phyloP scores from a whole-genome alignment of 345 rosid species.

The Luvunga scandens region DNA sequence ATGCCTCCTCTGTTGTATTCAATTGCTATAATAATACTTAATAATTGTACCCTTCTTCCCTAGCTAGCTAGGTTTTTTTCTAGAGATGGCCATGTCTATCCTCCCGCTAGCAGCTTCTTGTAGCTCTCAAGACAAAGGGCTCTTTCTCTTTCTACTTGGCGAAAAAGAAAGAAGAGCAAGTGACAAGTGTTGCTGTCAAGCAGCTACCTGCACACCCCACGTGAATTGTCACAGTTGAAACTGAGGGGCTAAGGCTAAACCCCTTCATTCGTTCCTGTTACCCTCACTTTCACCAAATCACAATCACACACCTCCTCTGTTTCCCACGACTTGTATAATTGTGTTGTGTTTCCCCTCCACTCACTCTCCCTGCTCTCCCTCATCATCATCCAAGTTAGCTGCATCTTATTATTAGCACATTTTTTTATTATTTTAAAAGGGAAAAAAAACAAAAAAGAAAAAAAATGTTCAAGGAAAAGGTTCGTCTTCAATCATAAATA shows the following conservation, averaged over 20 bases:
- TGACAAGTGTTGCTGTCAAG: conserved; percentile 34
- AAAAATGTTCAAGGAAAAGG: neutral
- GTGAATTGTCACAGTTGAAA: conserved; percentile 32
- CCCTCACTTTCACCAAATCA: conserved; percentile 26
- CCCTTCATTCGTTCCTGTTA: conserved; percentile 2
- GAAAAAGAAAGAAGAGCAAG: conserved; percentile 5
- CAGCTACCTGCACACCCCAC: conserved; percentile 42
- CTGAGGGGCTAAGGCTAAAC: neutral
- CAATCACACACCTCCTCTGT: conserved; percentile 12
- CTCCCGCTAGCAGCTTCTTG: neutral
- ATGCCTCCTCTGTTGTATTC: conserved; percentile 4
- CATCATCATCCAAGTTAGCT: neutral
- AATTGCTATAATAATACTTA: neutral
- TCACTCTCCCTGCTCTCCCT: neutral
- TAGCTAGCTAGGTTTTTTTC: conserved; percentile 22
- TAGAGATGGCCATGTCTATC: conserved; percentile 34
- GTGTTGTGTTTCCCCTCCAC: conserved; percentile 11
- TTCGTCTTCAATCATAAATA: conserved; percentile 7
- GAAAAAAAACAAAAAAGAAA: neutral
- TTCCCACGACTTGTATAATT: conserved; percentile 2
- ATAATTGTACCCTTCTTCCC: conserved; percentile 19
- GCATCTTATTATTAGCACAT: neutral
- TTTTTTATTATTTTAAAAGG: neutral
- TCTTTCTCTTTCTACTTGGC: conserved; percentile 11
- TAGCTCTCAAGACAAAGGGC: neutral